These are phyloP conservation scores for Termitomyces sp. DNA, from an alignment of 768 basidiomycete genomes.

Conservation along the genomic window DNA sequence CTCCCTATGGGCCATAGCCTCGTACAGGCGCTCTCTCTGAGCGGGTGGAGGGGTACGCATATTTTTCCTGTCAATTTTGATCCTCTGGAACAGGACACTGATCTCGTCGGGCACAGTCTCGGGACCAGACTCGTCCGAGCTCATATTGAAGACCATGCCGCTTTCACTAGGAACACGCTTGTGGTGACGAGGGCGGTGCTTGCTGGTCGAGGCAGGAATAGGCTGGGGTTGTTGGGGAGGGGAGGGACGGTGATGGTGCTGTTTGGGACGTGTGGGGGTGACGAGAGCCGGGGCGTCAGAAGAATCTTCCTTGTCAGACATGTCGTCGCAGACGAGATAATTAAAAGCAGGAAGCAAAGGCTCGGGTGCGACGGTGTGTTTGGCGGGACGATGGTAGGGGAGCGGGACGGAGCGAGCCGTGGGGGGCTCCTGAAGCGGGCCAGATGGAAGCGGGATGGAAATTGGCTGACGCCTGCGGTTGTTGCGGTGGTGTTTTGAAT, in stretches of 20 bases:
- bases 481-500: neutral
- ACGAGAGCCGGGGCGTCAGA: slow-evolving; percentile 12
- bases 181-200: slow-evolving; percentile 33
- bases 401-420: slow-evolving; percentile 48
- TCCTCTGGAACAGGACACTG: slow-evolving; percentile 19
- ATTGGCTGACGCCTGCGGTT: slow-evolving; percentile 10
- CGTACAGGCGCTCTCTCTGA: slow-evolving; percentile 22
- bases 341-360: slow-evolving; percentile 18
- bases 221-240: slow-evolving; percentile 46
- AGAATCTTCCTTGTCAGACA: slow-evolving; percentile 27
- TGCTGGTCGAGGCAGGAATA: slow-evolving; percentile 7
- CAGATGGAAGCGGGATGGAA: slow-evolving; percentile 7
- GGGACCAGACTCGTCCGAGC: slow-evolving; percentile 49
- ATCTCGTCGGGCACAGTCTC: slow-evolving; percentile 32
- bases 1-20: slow-evolving; percentile 27
- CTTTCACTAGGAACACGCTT: slow-evolving; percentile 65
- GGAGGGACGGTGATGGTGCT: slow-evolving; percentile 32
- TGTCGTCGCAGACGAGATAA: slow-evolving; percentile 73
- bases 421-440: slow-evolving; percentile 19
- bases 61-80: neutral
- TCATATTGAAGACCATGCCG: slow-evolving; percentile 57
- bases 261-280: slow-evolving; percentile 47
- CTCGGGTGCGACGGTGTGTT: slow-evolving; percentile 13
- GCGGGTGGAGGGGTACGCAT: slow-evolving; percentile 8
- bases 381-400: slow-evolving; percentile 27